Evolutionary conservation across 2,329 filamentous ascomycete genomes (phyloP).

Genomic region (Curvularia hawaiiensis): DNA sequence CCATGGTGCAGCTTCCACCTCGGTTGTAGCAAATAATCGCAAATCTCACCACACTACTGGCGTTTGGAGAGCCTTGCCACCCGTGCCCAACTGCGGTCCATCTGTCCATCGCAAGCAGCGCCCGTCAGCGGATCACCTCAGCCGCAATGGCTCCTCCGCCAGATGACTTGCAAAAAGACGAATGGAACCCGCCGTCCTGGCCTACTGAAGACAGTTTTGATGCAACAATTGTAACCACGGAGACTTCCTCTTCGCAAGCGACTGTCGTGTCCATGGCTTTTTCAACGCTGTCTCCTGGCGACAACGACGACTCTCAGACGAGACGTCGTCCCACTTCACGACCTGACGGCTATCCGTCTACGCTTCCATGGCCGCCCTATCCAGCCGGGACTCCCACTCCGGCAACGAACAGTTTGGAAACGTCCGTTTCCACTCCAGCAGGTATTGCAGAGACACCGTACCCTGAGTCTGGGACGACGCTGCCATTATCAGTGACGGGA

Average conservation of each 20-base stretch:
- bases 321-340: background rate
- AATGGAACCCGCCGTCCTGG: background rate
- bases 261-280: background rate
- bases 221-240: background rate
- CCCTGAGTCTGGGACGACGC: background rate
- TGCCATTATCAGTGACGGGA: conserved; percentile 3
- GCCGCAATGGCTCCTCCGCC: conserved; percentile 25
- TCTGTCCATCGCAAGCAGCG: conserved; percentile 16
- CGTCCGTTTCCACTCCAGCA: conserved; percentile 6
- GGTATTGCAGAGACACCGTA: conserved; percentile 10
- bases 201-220: conserved; percentile 2
- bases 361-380: conserved; percentile 6
- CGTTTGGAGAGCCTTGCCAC: conserved; percentile 15
- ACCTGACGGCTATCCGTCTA: background rate
- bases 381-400: background rate
- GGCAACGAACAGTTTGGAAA: conserved; percentile 1
- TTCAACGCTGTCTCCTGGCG: background rate
- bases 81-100: conserved; percentile 19
- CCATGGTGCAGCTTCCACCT: conserved; percentile 18
- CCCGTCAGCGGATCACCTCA: conserved; percentile 25
- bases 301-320: conserved; percentile 1
- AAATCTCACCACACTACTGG: conserved; percentile 4
- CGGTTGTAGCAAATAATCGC: conserved; percentile 20
- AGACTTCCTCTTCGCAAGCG: background rate
- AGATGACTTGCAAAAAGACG: conserved; percentile 10